Evolutionary conservation across 108 stramenopile species (phyloP), one percentile per base, ranked within the genome.

Genomic region (Skeletonema menzelii): DNA sequence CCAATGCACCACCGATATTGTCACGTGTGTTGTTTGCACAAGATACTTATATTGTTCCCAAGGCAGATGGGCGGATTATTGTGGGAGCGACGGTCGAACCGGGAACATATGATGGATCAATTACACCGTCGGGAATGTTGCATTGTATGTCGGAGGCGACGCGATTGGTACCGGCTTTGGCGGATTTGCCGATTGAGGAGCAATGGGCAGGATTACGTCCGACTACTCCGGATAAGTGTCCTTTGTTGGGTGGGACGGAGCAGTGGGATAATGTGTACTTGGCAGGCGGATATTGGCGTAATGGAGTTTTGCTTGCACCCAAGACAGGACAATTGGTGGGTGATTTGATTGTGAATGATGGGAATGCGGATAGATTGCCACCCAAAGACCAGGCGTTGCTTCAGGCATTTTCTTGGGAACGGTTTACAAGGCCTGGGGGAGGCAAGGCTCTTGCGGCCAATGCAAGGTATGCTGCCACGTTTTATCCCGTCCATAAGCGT

Each of bases 281-380:
- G 56, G 95, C 95, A 8, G 97, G 97, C 8, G 97, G 97, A 7
- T 96, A 97, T 66, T 97, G 97, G 97, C 80, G 97, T 19, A 97
- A 97, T 75, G 97, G 97, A 15, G 95, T 97, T 5, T 71, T 97
- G 31, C 70, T 97, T 55, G 95, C 95, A 44, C 97, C 97, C 30
- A 93, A 94, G 65, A 93, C 95, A 6, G 91, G 88, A 22, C 84
- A 91, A 44, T 66, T 95, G 27, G 77, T 85, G 3, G 76, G 84
- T n/a, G 76, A 83, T 56, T 53, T 69, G 59, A 38, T 63, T 32
- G 19, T 72, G n/a, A 63, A 56, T 35, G 71, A 44, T 77, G 81
- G 77, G 15, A 59, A 79, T 37, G 28, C 28, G 27, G 31, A 35
- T 8, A 22, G 53, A 17, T 13, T 91, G 27, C 28, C 73, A 14